Evolutionary conservation across 768 basidiomycete genomes (phyloP).

Genomic region (Lactarius hengduanensis): DNA sequence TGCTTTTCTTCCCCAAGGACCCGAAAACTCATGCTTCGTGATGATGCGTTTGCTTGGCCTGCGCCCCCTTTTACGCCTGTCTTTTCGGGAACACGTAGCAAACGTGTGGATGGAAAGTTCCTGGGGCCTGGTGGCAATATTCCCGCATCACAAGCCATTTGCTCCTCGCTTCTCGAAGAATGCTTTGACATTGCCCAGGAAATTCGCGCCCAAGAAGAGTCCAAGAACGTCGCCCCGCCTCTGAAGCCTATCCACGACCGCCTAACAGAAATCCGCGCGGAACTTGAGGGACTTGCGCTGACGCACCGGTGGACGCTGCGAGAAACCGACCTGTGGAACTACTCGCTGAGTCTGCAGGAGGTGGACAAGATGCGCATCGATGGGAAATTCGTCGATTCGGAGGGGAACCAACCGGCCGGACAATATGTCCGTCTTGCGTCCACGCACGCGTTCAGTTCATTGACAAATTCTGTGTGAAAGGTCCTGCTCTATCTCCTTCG

Average conservation of each 20-base stretch:
- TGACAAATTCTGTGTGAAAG: constrained; percentile 42
- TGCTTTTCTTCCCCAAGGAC: constrained; percentile 18
- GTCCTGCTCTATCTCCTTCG: constrained; percentile 89
- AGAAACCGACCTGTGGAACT: constrained; percentile 93
- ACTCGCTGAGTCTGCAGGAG: constrained; percentile 88
- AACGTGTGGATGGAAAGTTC: constrained; percentile 96
- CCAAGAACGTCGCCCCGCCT: constrained; percentile 79
- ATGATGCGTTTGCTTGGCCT: neutral
- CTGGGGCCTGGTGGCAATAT: constrained; percentile 87
- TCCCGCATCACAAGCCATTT: constrained; percentile 87
- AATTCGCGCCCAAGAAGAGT: constrained; percentile 90
- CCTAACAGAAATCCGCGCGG: constrained; percentile 76
- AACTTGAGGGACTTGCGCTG: constrained; percentile 87
- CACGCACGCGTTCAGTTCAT: neutral
- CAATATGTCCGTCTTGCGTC: constrained; percentile 78
- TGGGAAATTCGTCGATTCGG: constrained; percentile 94
- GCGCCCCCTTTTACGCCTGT: constrained; percentile 30
- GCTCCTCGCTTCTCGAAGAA: constrained; percentile 90
- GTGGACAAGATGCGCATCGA: constrained; percentile 97
- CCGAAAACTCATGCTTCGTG: constrained; percentile 11
- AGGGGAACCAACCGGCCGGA: constrained; percentile 87
- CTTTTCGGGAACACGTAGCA: constrained; percentile 53
- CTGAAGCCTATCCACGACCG: constrained; percentile 94
- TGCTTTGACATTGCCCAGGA: constrained; percentile 96
- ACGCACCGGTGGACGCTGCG: constrained; percentile 97